Evolutionary conservation across 2,329 filamentous ascomycete species (phyloP).

Genomic region (Polychaeton citri): DNA sequence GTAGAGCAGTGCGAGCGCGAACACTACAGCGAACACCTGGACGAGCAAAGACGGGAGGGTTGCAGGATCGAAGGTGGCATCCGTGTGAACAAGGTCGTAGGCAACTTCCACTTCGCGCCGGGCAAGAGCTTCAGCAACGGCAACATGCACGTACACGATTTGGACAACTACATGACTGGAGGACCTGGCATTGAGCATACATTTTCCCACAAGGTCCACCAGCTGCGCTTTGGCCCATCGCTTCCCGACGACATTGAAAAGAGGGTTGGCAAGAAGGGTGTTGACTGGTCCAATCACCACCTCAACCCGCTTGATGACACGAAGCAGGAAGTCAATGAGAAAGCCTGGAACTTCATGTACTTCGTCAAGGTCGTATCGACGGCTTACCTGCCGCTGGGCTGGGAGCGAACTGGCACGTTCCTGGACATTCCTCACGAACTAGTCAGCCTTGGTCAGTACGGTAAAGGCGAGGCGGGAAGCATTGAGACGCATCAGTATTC

Average conservation of each 20-base stretch:
- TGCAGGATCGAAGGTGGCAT: constrained; percentile 87
- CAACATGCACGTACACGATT: constrained; percentile 94
- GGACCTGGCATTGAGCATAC: constrained; percentile 53
- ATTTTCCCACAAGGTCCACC: constrained; percentile 80
- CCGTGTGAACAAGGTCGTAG: constrained; percentile 94
- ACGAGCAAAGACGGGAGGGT: constrained; percentile 78
- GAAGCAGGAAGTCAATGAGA: constrained; percentile 62
- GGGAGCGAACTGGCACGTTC: constrained; percentile 48
- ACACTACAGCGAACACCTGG: constrained; percentile 80
- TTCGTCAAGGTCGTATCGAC: constrained; percentile 98
- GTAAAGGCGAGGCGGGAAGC: constrained; percentile 56
- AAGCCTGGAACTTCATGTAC: constrained; percentile 95
- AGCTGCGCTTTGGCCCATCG: constrained; percentile 84
- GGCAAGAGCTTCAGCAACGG: constrained; percentile 92
- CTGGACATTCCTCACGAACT: constrained; percentile 30
- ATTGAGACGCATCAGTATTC: constrained; percentile 98
- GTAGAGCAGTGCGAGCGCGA: constrained; percentile 94
- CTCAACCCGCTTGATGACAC: constrained; percentile 79
- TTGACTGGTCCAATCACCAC: constrained; percentile 76
- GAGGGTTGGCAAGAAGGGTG: constrained; percentile 43
- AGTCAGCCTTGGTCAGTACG: constrained; percentile 54
- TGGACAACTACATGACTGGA: constrained; percentile 80
- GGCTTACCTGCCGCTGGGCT: constrained; percentile 83
- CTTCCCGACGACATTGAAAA: constrained; percentile 61
- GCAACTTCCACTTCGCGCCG: constrained; percentile 96